A percentile compares a stretch with the other conserved stretches of the same genome.
Conservation (phyloP, 2,329 filamentous ascomycete genomes). For the Trichoderma hamatum region DNA sequence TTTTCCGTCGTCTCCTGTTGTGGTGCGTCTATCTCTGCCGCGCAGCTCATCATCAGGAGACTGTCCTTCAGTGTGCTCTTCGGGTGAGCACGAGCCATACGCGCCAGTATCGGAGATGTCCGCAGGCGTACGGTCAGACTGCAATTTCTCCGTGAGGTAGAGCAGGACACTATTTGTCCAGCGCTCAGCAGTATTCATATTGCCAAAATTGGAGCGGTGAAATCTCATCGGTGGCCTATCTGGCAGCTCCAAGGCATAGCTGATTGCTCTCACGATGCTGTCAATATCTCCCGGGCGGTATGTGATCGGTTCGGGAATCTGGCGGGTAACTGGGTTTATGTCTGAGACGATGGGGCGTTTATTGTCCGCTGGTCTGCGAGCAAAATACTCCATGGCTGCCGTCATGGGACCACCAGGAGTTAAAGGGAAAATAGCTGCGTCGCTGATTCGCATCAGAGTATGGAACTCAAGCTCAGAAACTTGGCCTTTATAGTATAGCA, state of each 20-base stretch:
- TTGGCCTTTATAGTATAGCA: slow-evolving; percentile 92
- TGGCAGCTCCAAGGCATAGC: slow-evolving; percentile 77
- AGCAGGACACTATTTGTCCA: neutral
- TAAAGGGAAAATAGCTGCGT: slow-evolving; percentile 90
- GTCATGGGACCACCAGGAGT: slow-evolving; percentile 97
- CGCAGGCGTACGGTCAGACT: neutral
- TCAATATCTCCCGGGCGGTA: slow-evolving; percentile 93
- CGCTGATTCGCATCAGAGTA: slow-evolving; percentile 82
- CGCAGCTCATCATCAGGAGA: neutral
- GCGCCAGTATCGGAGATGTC: neutral
- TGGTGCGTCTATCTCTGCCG: neutral
- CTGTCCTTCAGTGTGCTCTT: neutral
- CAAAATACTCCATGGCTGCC: slow-evolving; percentile 88
- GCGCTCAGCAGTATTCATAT: neutral
- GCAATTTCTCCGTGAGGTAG: neutral
- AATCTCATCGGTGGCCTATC: slow-evolving; percentile 63
- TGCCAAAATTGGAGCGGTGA: slow-evolving; percentile 51
- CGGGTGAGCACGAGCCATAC: neutral
- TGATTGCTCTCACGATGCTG: slow-evolving; percentile 79
- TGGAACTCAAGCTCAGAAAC: slow-evolving; percentile 88
- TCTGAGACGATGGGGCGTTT: slow-evolving; percentile 91
- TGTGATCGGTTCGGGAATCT: slow-evolving; percentile 79
- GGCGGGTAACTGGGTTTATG: slow-evolving; percentile 90
- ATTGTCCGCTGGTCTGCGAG: slow-evolving; percentile 84
- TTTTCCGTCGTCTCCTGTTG: neutral